Base-by-base conservation (phyloP, 306 rosid genomes). In the Purshia tridentata region DNA sequence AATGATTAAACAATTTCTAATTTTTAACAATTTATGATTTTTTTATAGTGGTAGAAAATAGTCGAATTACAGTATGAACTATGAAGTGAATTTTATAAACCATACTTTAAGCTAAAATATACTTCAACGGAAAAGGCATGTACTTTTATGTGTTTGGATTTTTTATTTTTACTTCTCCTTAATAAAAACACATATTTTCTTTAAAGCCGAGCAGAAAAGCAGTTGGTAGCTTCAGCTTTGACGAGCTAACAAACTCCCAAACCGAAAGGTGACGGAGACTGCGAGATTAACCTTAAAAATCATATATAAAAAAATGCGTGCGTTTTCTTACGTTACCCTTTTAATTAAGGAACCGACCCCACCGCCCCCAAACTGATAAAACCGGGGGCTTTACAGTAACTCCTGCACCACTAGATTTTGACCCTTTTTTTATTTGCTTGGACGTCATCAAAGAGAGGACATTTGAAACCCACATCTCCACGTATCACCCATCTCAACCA, bases 181-280 rank as follows among this genome's bases (percentile, higher is more conserved):
- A 29, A 29, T 29, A 29, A 3, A 29, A 29, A 29, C 35, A 29
- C 2, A 29, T n/a, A 37, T 48, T 13, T 11, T 15, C 41, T 22
- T 1, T 18, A 9, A 50, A 61, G 80, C 71, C 54, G 80, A 77
- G 65, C 75, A 50, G 61, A 77, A 53, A 49, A 11, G 72, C 14
- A 13, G 29, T 6, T 23, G 63, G 62, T 53, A 64, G 55, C 65
- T 41, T 6, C 18, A 58, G 16, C 42, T 54, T 18, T 0, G 50
- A 13, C 64, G 20, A 18, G 73, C 35, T 49, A 45, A 54, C 55
- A 11, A 45, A 16, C 2, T 12, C 15, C 44, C 65, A 4, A 77
- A 72, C 72, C 6, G 56, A 72, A 68, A 68, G 72, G 59, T 18
- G 37, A 55, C 70, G 18, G 8, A 13, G 57, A 48, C 61, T 8